These are phyloP conservation scores for Moniliella sp. DNA, from an alignment of 1,284 basidiomycete species.

Conservation along the genomic window DNA sequence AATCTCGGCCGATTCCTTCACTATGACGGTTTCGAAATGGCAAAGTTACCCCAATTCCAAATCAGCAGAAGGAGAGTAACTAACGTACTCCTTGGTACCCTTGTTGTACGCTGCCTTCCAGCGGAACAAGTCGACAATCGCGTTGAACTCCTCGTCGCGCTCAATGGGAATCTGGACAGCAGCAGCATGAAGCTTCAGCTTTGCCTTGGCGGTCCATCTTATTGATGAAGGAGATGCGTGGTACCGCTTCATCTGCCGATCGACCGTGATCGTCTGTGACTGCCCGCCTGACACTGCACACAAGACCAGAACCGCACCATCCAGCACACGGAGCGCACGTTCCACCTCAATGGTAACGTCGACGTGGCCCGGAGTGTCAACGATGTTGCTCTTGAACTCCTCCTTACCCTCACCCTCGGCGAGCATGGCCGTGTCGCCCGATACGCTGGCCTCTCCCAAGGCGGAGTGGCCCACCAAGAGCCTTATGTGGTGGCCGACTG, in stretches of 20 bases:
- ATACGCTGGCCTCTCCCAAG: constrained; percentile 32
- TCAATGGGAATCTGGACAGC: constrained; percentile 94
- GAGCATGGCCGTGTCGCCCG: constrained; percentile 32
- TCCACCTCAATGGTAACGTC: constrained; percentile 99
- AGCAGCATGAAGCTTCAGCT: constrained; percentile 75
- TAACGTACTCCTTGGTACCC: constrained; percentile 76
- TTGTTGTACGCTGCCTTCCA: constrained; percentile 90
- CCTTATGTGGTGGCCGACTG: constrained; percentile 95
- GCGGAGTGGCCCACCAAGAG: constrained; percentile 59
- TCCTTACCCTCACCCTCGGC: constrained; percentile 41
- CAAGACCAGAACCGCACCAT: constrained; percentile 84
- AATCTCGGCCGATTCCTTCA: constrained; percentile 72
- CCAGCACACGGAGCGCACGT: constrained; percentile 77
- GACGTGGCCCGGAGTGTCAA: constrained; percentile 97
- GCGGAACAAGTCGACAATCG: constrained; percentile 77
- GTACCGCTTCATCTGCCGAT: constrained; percentile 92
- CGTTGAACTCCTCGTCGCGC: constrained; percentile 62
- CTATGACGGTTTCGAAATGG: too few species aligned
- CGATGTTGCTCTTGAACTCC: constrained; percentile 82
- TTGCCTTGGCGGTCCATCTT: constrained; percentile 57
- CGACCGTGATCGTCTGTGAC: constrained; percentile 95
- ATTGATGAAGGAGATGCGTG: too few species aligned
- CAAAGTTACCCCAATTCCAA: too few species aligned
- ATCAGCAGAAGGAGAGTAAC: too few species aligned
- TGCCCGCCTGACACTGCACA: constrained; percentile 93